phyloP scores from a whole-genome alignment of 139 green algal genomes.

The Bryopsis sp. region DNA sequence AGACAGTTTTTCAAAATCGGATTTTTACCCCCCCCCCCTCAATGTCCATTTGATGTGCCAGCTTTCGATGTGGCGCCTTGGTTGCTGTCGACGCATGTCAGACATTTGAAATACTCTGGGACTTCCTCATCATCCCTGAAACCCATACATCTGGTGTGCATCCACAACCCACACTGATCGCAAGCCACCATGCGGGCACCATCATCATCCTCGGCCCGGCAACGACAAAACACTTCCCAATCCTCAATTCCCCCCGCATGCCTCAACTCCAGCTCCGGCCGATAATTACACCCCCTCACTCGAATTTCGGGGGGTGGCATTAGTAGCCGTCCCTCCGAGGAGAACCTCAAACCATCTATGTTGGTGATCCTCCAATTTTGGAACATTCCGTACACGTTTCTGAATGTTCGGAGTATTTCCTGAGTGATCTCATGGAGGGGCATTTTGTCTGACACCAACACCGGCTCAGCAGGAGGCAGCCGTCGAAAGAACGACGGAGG shows the following conservation, averaged over 20 bases:
- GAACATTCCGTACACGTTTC: constrained; percentile 65
- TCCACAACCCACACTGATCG: constrained; percentile 78
- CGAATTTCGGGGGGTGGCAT: constrained; percentile 7
- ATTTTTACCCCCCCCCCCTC: too few relatives aligned
- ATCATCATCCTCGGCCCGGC: constrained; percentile 79
- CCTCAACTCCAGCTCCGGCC: constrained; percentile 19
- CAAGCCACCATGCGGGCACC: constrained; percentile 93
- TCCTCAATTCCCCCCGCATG: constrained; percentile 71
- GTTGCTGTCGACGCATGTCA: too few relatives aligned
- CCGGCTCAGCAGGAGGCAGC: constrained; percentile 37
- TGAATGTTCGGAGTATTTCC: constrained; percentile 32
- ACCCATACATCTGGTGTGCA: constrained; percentile 77
- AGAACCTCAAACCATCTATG: constrained; percentile 5
- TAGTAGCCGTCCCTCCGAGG: background rate
- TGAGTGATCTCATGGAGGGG: constrained; percentile 40
- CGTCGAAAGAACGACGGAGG: constrained; percentile 8
- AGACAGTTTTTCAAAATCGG: too few relatives aligned
- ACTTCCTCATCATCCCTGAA: constrained; percentile 44
- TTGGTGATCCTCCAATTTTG: constrained; percentile 3
- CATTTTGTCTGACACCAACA: constrained; percentile 30
- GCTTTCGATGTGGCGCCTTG: too few relatives aligned
- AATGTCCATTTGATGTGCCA: too few relatives aligned
- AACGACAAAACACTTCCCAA: constrained; percentile 62
- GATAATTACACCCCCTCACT: background rate
- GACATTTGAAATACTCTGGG: constrained; percentile 14